These are phyloP conservation scores for Pseudodiploospora longispora DNA, from an alignment of 2,329 filamentous ascomycete species.

Conservation along the genomic window DNA sequence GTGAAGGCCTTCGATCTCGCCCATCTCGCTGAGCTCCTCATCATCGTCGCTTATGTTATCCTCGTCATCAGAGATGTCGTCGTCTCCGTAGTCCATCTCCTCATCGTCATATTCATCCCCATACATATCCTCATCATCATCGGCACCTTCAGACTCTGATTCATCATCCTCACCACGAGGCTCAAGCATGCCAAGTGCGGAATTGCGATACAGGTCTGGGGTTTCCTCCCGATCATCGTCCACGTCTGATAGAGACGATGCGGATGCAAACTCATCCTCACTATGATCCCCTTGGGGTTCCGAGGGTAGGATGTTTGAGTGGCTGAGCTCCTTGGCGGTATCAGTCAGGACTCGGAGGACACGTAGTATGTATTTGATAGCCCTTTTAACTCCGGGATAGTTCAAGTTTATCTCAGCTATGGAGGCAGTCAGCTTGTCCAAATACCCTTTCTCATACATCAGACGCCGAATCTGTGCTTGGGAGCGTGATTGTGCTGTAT, in stretches of 20 bases:
- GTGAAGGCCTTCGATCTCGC: slow-evolving; percentile 69
- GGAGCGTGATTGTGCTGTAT: slow-evolving; percentile 43
- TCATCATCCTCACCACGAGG: slow-evolving; percentile 73
- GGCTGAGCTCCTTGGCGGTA: slow-evolving; percentile 78
- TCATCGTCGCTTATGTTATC: slow-evolving; percentile 88
- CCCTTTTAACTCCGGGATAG: slow-evolving; percentile 85
- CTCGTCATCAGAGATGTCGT: slow-evolving; percentile 73
- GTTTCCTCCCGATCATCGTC: slow-evolving; percentile 88
- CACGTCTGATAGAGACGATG: slow-evolving; percentile 81
- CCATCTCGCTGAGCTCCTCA: slow-evolving; percentile 74
- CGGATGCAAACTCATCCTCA: slow-evolving; percentile 81
- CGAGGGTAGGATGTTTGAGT: slow-evolving; percentile 65
- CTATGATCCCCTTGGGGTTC: slow-evolving; percentile 57
- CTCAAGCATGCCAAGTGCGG: slow-evolving; percentile 89
- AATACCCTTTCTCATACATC: slow-evolving; percentile 98
- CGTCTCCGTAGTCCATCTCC: slow-evolving; percentile 84
- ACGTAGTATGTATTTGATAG: slow-evolving; percentile 91
- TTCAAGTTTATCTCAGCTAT: slow-evolving; percentile 95
- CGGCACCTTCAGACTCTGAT: slow-evolving; percentile 63
- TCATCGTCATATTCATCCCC: slow-evolving; percentile 85
- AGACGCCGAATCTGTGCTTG: slow-evolving; percentile 81
- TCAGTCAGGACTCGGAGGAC: slow-evolving; percentile 82
- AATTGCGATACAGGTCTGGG: slow-evolving; percentile 93
- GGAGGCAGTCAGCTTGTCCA: slow-evolving; percentile 78
- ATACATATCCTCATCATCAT: slow-evolving; percentile 86